Percentiles rank a stretch among this genome's conserved stretches.
Conservation (phyloP, 768 basidiomycete species). For the Erythrobasidium yunnanense region DNA sequence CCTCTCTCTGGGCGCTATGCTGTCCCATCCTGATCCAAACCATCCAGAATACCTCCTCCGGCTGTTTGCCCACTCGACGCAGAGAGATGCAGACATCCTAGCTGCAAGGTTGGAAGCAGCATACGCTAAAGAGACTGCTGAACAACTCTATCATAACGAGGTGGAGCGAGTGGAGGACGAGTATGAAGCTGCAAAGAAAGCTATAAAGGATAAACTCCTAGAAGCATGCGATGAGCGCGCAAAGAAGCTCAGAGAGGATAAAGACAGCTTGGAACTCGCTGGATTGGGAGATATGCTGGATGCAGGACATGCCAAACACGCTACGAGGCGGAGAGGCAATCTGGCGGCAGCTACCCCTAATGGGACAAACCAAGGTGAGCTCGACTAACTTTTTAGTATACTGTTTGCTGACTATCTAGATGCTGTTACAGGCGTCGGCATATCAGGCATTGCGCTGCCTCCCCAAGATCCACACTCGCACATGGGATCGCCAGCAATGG, state of each 20-base stretch:
- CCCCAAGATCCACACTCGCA: conserved; percentile 18
- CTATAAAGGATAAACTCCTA: conserved; percentile 42
- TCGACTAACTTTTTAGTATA: neutral
- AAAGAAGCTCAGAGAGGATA: conserved; percentile 44
- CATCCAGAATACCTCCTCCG: conserved; percentile 28
- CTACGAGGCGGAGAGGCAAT: conserved; percentile 11
- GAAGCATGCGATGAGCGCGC: conserved; percentile 44
- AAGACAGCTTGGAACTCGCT: conserved; percentile 40
- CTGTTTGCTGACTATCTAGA: neutral
- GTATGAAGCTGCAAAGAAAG: conserved; percentile 43
- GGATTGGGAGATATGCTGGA: neutral
- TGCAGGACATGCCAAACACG: conserved; percentile 1
- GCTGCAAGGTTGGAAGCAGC: conserved; percentile 42
- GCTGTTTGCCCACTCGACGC: conserved; percentile 37
- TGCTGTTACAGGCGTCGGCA: conserved; percentile 18
- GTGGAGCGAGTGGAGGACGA: conserved; percentile 45
- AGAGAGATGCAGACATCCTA: conserved; percentile 43
- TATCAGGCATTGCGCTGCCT: neutral
- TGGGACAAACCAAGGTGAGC: too few species aligned
- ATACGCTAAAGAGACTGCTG: conserved; percentile 42
- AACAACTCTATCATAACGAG: conserved; percentile 43
- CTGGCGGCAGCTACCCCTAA: too few species aligned
- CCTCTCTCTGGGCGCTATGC: conserved; percentile 20
- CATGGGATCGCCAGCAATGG: conserved; percentile 16
- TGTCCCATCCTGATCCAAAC: conserved; percentile 8